Evolutionary conservation across 1,284 basidiomycete genomes (phyloP), one percentile per base, ranked within the genome.

Genomic region (Boletus sp.): DNA sequence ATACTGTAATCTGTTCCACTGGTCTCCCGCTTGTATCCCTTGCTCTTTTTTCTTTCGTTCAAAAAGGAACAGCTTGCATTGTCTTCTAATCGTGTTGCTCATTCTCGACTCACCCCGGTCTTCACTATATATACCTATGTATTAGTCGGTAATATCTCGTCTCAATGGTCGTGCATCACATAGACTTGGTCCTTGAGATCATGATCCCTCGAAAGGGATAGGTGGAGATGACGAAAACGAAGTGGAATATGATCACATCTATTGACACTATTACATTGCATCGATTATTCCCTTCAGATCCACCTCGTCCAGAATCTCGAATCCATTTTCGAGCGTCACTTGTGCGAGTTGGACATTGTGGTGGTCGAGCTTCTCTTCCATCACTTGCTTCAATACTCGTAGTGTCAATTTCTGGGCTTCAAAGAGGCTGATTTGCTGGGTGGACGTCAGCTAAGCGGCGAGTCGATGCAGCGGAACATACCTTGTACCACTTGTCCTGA

Each of bases 401-500:
- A 99, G 80, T 16, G 94, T 91, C 61, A 99, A 79, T 37, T 87
- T 81, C 68, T 96, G 92, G 2, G 96, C 97, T 75, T 98, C 95
- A 65, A 84, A 80, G 31, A 99, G 81, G 11, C 91, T 90, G 89
- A 99, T 97, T 87, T 91, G 90, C 95, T 98, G 59, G 33, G 35
- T 44, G 55, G 14, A 60, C 4, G 33, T 67, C 44, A 65, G 52
- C 44, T 13, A 47, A 35, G 59, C 16, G 33, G 25, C 2, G 6
- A 16, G 8, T 38, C 8, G 27, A 43, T 3, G 17, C 25, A 40
- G 48, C 19, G 37, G 37, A 37, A 44, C 16, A 59, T 65, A 96
- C 95, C 83, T 92, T 95, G 78, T 95, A 91, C 90, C 93, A 99
- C 78, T 95, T 96, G 78, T 98, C 95, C 77, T 99, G 97, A 61